Evolutionary conservation across 805 yeast genomes (phyloP).

Genomic region (Scheffersomyces lignosus): DNA sequence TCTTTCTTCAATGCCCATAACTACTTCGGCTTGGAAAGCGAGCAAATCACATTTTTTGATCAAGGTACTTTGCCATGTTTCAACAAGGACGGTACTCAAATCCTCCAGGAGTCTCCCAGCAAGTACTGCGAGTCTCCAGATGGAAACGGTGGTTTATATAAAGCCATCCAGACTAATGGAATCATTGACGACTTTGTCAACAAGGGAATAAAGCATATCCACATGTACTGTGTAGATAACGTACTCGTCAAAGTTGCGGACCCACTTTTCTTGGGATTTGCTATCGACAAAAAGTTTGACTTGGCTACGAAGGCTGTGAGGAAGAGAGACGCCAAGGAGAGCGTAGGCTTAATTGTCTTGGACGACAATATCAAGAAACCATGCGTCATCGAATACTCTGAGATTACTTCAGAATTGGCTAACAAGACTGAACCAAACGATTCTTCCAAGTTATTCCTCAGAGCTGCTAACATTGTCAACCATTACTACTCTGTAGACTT

Average conservation of each 20-base stretch:
- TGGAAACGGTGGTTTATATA: conserved; percentile 96
- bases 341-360: conserved; percentile 88
- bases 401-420: conserved; percentile 74
- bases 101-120: conserved; percentile 58
- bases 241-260: conserved; percentile 90
- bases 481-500: conserved; percentile 90
- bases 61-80: conserved; percentile 97
- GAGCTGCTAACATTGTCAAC: conserved; percentile 97
- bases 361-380: conserved; percentile 61
- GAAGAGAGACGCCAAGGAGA: conserved; percentile 82
- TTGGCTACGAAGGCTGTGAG: conserved; percentile 94
- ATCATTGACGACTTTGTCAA: conserved; percentile 65
- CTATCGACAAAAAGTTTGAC: conserved; percentile 63
- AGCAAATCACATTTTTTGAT: conserved; percentile 76
- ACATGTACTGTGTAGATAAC: conserved; percentile 97
- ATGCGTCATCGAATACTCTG: conserved; percentile 93
- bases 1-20: conserved; percentile 57
- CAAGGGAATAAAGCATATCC: conserved; percentile 82
- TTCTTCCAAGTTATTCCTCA: conserved; percentile 53
- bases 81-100: conserved; percentile 62
- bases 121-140: conserved; percentile 86
- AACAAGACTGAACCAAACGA: conserved; percentile 61
- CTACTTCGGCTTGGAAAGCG: conserved; percentile 66
- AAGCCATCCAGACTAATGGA: conserved; percentile 66
- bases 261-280: conserved; percentile 85